phyloP scores from a whole-genome alignment of 2,329 filamentous ascomycete species.

The Plectosphaerella sp. region DNA sequence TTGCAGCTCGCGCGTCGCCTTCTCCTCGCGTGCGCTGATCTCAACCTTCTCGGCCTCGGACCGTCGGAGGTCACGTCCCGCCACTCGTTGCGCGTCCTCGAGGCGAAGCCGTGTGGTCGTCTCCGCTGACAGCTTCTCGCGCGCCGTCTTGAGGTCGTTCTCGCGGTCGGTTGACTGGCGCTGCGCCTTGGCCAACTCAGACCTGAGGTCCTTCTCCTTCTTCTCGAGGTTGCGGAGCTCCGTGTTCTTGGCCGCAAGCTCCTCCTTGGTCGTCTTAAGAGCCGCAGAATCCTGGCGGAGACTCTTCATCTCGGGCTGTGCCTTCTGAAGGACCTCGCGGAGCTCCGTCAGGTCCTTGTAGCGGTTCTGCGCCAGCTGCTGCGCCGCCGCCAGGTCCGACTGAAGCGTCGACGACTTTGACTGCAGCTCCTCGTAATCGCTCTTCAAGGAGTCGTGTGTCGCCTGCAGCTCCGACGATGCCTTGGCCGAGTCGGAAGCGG shows the following conservation, averaged over 20 bases:
- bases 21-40: slow-evolving; percentile 68
- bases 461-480: slow-evolving; percentile 51
- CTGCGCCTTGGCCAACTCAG: slow-evolving; percentile 67
- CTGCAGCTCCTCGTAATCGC: slow-evolving; percentile 64
- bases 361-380: slow-evolving; percentile 79
- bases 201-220: slow-evolving; percentile 74
- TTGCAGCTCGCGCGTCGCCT: slow-evolving; percentile 63
- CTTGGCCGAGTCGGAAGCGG: slow-evolving; percentile 26
- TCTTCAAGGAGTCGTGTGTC: slow-evolving; percentile 53
- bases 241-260: slow-evolving; percentile 52
- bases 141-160: slow-evolving; percentile 69
- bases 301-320: slow-evolving; percentile 78
- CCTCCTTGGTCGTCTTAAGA: slow-evolving; percentile 71
- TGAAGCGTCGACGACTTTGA: slow-evolving; percentile 65
- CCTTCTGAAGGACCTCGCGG: slow-evolving; percentile 73
- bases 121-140: slow-evolving; percentile 74
- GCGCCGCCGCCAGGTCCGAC: slow-evolving; percentile 78
- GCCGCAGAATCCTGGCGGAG: slow-evolving; percentile 73
- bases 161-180: slow-evolving; percentile 71
- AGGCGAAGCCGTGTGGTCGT: slow-evolving; percentile 65
- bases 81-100: slow-evolving; percentile 73
- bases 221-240: slow-evolving; percentile 76
- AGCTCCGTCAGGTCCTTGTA: slow-evolving; percentile 86
- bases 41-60: slow-evolving; percentile 78
- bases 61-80: slow-evolving; percentile 72